These are phyloP conservation scores for Ascodesmis nigricans DNA, from an alignment of 495 filamentous ascomycete species.

Conservation along the genomic window DNA sequence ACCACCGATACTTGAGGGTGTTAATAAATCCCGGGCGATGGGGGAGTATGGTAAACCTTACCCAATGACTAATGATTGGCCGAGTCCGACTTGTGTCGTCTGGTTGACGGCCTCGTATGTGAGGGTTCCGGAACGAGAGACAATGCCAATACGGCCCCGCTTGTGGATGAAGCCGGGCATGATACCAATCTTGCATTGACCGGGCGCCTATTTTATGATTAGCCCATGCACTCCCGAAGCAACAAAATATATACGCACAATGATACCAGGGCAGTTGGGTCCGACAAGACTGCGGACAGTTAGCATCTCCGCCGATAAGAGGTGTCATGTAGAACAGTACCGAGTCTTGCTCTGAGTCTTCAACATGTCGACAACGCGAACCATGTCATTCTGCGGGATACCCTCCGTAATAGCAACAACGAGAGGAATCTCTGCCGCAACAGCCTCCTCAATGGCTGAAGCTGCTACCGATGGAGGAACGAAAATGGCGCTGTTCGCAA, in stretches of 20 bases:
- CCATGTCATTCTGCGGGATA: slow-evolving; percentile 52
- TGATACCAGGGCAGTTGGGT: slow-evolving; percentile 97
- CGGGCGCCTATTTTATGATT: slow-evolving; percentile 31
- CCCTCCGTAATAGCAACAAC: slow-evolving; percentile 98
- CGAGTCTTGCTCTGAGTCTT: slow-evolving; percentile 96
- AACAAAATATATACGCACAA: slow-evolving; percentile 39
- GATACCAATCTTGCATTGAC: slow-evolving; percentile 99
- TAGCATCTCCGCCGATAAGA: background rate
- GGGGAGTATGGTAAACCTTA: background rate
- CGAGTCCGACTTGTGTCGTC: slow-evolving; percentile 87
- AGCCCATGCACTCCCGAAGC: slow-evolving; percentile 1
- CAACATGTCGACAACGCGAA: slow-evolving; percentile 92
- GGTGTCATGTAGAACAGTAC: slow-evolving; percentile 1
- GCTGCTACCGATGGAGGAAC: slow-evolving; percentile 88
- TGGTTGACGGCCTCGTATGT: slow-evolving; percentile 99
- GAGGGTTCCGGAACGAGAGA: slow-evolving; percentile 91
- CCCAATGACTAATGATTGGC: slow-evolving; percentile 86
- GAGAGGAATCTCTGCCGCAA: slow-evolving; percentile 74
- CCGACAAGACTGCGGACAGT: slow-evolving; percentile 41
- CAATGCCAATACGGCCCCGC: slow-evolving; percentile 92
- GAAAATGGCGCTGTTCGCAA: slow-evolving; percentile 67
- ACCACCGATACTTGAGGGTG: slow-evolving; percentile 51
- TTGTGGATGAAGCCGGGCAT: slow-evolving; percentile 99
- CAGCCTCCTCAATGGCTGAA: slow-evolving; percentile 87
- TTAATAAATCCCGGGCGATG: background rate